phyloP scores from a whole-genome alignment of 331 rosid genomes.

The Malus hybrid region DNA sequence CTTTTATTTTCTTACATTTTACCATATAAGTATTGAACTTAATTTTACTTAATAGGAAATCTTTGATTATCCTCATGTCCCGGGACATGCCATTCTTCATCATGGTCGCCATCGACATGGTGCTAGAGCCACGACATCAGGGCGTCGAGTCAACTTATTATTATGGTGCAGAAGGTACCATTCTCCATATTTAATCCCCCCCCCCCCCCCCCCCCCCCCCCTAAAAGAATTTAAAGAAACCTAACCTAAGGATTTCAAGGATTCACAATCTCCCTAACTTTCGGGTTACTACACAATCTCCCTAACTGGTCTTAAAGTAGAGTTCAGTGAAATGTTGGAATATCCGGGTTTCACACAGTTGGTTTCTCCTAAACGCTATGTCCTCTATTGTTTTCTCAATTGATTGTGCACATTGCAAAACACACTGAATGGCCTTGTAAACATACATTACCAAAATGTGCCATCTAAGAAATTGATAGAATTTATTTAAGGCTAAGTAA shows the following conservation, averaged over 20 bases:
- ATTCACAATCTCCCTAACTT: not conserved
- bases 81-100: constrained; percentile 84
- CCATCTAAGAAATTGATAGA: not conserved
- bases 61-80: constrained; percentile 67
- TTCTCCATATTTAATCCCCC: not conserved
- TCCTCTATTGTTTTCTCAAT: not conserved
- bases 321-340: not conserved
- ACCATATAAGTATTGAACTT: not conserved
- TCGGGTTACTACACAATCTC: not conserved
- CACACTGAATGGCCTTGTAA: not conserved
- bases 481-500: not conserved
- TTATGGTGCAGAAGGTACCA: constrained; percentile 91
- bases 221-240: not conserved
- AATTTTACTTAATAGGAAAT: constrained; percentile 47
- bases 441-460: not conserved
- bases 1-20: not conserved
- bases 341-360: not conserved
- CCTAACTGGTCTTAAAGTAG: not conserved
- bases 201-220: too few relatives aligned
- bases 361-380: not conserved
- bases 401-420: not conserved
- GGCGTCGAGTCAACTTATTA: constrained; percentile 65
- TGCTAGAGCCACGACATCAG: constrained; percentile 79
- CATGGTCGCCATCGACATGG: constrained; percentile 92
- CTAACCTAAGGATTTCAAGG: not conserved